These are phyloP conservation scores for Calocybe gangraenosa DNA, from an alignment of 768 basidiomycete genomes.

Conservation along the genomic window DNA sequence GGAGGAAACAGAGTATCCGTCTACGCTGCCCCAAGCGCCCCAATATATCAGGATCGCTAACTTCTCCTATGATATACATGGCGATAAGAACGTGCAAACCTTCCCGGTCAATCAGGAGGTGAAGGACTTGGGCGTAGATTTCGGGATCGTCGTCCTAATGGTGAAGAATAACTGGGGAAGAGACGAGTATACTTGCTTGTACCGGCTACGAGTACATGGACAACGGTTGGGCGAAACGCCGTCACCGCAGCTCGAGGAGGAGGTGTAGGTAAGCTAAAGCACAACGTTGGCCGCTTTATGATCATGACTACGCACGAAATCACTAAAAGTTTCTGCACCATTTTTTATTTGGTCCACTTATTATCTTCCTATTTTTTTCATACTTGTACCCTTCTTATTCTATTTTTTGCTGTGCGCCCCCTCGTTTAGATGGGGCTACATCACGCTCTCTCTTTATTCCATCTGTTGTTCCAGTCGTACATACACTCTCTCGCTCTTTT, in stretches of 20 bases:
- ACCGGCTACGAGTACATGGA: constrained; percentile 80
- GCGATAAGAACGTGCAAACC: constrained; percentile 65
- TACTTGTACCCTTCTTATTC: constrained; percentile 9
- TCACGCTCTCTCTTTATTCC: neutral
- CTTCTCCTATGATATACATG: constrained; percentile 62
- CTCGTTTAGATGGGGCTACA: neutral
- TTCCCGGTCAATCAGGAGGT: constrained; percentile 73
- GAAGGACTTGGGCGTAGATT: constrained; percentile 68
- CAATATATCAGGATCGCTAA: constrained; percentile 62
- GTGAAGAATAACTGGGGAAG: constrained; percentile 87
- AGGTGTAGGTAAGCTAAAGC: constrained; percentile 7
- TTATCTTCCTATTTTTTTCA: neutral
- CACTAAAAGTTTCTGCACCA: constrained; percentile 2
- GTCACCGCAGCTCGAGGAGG: constrained; percentile 28
- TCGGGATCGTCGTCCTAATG: constrained; percentile 78
- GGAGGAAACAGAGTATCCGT: constrained; percentile 38
- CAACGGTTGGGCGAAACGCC: constrained; percentile 41
- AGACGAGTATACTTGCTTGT: constrained; percentile 83
- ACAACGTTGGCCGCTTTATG: constrained; percentile 2
- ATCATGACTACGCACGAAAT: constrained; percentile 2
- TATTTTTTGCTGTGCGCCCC: constrained; percentile 1
- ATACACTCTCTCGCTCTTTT: constrained; percentile 3
- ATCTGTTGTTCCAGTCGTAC: neutral
- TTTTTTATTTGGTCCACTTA: constrained; percentile 8
- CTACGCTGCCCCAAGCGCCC: constrained; percentile 40